Evolutionary conservation across 1,139 yeast genomes (phyloP).

Genomic region (Yamadazyma songkhlaensis): DNA sequence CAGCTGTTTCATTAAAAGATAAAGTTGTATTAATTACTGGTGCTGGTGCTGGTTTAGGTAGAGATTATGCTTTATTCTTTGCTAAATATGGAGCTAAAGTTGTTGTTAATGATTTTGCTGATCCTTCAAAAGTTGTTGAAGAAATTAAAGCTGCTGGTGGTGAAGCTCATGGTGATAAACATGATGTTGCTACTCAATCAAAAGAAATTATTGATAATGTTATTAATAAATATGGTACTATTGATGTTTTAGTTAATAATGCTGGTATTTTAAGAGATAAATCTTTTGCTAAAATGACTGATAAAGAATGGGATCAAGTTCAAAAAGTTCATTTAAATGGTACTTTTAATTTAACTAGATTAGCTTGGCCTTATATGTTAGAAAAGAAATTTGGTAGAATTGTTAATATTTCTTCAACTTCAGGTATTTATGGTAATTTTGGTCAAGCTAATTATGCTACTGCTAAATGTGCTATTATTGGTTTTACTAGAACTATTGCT

Average conservation of each 20-base stretch:
- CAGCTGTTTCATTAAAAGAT: slow-evolving; percentile 60
- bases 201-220: slow-evolving; percentile 78
- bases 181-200: slow-evolving; percentile 79
- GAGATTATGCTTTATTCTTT: slow-evolving; percentile 79
- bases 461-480: slow-evolving; percentile 87
- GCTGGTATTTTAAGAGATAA: slow-evolving; percentile 94
- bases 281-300: slow-evolving; percentile 82
- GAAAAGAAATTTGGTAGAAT: slow-evolving; percentile 81
- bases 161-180: slow-evolving; percentile 78
- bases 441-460: slow-evolving; percentile 97
- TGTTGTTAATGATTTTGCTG: slow-evolving; percentile 86
- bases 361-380: slow-evolving; percentile 88
- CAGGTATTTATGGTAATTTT: slow-evolving; percentile 96
- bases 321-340: slow-evolving; percentile 81
- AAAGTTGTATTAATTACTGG: slow-evolving; percentile 94
- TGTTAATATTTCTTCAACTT: slow-evolving; percentile 88
- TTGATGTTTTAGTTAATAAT: slow-evolving; percentile 85
- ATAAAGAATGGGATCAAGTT: slow-evolving; percentile 81
- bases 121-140: slow-evolving; percentile 70
- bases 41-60: slow-evolving; percentile 94
- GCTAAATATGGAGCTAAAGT: slow-evolving; percentile 95
- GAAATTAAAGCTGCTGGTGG: slow-evolving; percentile 80
- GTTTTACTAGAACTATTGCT: slow-evolving; percentile 82
- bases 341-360: slow-evolving; percentile 77
- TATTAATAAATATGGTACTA: slow-evolving; percentile 71